Evolutionary conservation across 2,329 filamentous ascomycete genomes (phyloP).

Genomic region (Diaporthe capsici): DNA sequence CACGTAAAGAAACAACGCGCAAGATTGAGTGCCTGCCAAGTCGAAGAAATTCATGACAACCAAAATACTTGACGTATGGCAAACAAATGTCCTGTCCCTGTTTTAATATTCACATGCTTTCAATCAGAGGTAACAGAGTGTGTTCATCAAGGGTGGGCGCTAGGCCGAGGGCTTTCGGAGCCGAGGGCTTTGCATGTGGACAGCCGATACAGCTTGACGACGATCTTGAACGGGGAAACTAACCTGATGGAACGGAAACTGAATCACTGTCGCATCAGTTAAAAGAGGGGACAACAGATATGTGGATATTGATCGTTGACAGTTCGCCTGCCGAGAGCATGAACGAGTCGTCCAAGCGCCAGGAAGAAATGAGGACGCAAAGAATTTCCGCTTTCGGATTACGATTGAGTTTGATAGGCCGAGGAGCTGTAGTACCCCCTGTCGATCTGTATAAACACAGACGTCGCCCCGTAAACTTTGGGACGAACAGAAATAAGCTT

Average conservation of each 20-base stretch:
- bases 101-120: background rate
- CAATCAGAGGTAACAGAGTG: background rate
- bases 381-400: background rate
- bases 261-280: background rate
- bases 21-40: background rate
- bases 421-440: background rate
- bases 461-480: background rate
- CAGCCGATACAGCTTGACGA: background rate
- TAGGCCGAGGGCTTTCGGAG: background rate
- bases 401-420: background rate
- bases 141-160: too few relatives aligned
- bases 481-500: slow-evolving; percentile 11
- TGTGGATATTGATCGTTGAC: background rate
- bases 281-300: background rate
- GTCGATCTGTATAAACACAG: background rate
- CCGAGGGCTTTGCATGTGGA: slow-evolving; percentile 3
- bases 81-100: background rate
- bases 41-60: background rate
- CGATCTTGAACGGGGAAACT: too few relatives aligned
- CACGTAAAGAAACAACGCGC: background rate
- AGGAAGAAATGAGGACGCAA: background rate
- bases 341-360: background rate
- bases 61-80: background rate
- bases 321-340: too few relatives aligned
- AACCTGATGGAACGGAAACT: background rate